Base-by-base conservation (phyloP, 345 rosid species). In the Hibiscus tridactylites region DNA sequence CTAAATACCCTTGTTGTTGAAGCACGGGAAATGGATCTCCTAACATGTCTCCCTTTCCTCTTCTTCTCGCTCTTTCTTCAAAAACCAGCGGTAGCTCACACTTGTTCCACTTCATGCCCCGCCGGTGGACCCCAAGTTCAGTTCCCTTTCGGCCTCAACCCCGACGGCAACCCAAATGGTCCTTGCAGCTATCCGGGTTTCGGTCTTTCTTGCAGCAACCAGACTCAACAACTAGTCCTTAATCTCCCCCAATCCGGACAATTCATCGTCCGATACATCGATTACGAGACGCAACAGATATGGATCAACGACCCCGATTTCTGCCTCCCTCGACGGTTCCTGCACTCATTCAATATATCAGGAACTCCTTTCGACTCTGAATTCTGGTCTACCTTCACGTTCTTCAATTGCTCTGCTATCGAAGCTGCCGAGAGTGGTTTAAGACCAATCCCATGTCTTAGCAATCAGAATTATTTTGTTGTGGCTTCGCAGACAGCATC, bases 131-230 rank as follows among this genome's bases (percentile, higher is more conserved):
- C 56, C 3, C 21, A 7, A 15, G 37, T 66, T 0, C 7, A 46
- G 39, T 66, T 66, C 3, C 70, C 70, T 15, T 66, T 66, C 57
- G 70, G 70, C 3, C 21, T 66, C 4, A 66, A 26, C 57, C 39
- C 70, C 1, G 12, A n/a, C 2, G 58, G 56, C 9, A 31, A 3
- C 64, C 24, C 8, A 5, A 24, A 3, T 54, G 33, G n/a, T 63
- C 29, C 78, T 10, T 75, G 85, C 75, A 74, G 83, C 60, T 85
- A 74, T 58, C 87, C 83, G 0, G 84, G 81, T 4, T 86, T 85
- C 65, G 66, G 70, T 11, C 82, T 86, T 59, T 73, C 81, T 5
- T 86, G 89, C 83, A 71, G 70, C 72, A 10, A 31, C 31, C 28
- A 3, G 12, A 49, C n/a, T 31, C 58, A 65, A 49, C 47, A 78